Conservation (phyloP, 2,329 filamentous ascomycete genomes). For the Metarhizium rileyi region DNA sequence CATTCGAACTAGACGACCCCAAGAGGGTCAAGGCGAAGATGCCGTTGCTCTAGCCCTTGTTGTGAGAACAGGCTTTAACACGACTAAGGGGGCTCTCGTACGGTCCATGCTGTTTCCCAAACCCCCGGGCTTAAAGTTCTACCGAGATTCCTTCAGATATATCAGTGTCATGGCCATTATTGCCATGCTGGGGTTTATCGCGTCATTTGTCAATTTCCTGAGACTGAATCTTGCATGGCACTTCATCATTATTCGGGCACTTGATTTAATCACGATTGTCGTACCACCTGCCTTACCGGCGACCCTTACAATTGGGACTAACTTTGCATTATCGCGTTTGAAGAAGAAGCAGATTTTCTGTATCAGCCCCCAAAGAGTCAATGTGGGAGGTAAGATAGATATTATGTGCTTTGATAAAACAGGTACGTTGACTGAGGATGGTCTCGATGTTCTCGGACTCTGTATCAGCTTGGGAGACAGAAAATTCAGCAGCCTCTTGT, state of each 20-base stretch:
- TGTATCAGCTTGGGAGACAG: constrained; percentile 60
- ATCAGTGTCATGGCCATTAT: constrained; percentile 93
- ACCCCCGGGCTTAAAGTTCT: constrained; percentile 97
- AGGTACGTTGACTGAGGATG: constrained; percentile 94
- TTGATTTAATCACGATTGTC: constrained; percentile 95
- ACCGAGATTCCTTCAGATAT: constrained; percentile 93
- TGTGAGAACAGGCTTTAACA: constrained; percentile 91
- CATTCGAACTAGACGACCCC: constrained; percentile 77
- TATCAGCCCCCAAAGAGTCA: constrained; percentile 94
- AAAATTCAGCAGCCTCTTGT: constrained; percentile 67
- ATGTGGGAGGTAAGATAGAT: constrained; percentile 91
- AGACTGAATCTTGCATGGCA: constrained; percentile 77
- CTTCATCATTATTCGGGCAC: constrained; percentile 79
- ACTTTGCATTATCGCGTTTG: constrained; percentile 79
- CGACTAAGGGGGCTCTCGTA: constrained; percentile 90
- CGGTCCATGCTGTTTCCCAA: constrained; percentile 98
- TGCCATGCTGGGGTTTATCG: constrained; percentile 77
- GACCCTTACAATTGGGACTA: constrained; percentile 91
- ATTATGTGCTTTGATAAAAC: constrained; percentile 98
- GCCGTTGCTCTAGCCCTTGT: constrained; percentile 87
- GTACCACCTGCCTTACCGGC: constrained; percentile 91
- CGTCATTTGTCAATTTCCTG: constrained; percentile 89
- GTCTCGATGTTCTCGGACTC: constrained; percentile 84
- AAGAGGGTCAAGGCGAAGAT: constrained; percentile 77
- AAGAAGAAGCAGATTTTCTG: constrained; percentile 92